Evolutionary conservation across 371 early-diverging fungal species (phyloP), one percentile per base, ranked within the genome.

Genomic region (Vairimorpha apis): DNA sequence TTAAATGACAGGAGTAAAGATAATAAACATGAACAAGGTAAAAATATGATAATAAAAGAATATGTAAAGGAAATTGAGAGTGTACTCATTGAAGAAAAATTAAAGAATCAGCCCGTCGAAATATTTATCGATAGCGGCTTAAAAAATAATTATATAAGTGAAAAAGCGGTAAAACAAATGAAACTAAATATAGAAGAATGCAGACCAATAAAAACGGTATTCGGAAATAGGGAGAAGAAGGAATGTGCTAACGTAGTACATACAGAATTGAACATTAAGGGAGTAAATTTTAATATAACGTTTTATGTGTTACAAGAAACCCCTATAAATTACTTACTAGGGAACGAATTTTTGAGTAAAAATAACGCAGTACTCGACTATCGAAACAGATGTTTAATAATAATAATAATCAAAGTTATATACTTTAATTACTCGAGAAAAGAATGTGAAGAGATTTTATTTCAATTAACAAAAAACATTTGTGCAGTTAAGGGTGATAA

Each of bases 281-380:
- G 18, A n/a, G 18, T 5, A 21, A 21, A 8, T 4, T 49, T 49
- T n/a, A n/a, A 49, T 4, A n/a, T 21, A 14, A 49, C 4, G 5
- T 49, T 49, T 49, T 49, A 49, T 21, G 49, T 49, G 4, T 49
- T 49, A 49, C n/a, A 49, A 49, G 14, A 49, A 21, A 21, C n/a
- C 4, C 49, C 49, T 10, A 21, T n/a, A 14, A 49, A 5, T 4
- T 49, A 14, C 5, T 5, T 49, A 12, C n/a, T 49, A 21, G 49
- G 49, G 5, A 49, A 49, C 49, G n/a, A n/a, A n/a, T 49, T 49
- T 21, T 49, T 49, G 18, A 14, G 4, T 21, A n/a, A 49, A 14
- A 21, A n/a, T n/a, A 49, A 49, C n/a, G 49, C 49, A 21, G 18
- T 14, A 21, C 4, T 49, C 4, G n/a, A 49, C 49, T 49, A 10